These are phyloP conservation scores for Skeletonema menzelii DNA, from an alignment of 108 stramenopile species.

Conservation along the genomic window DNA sequence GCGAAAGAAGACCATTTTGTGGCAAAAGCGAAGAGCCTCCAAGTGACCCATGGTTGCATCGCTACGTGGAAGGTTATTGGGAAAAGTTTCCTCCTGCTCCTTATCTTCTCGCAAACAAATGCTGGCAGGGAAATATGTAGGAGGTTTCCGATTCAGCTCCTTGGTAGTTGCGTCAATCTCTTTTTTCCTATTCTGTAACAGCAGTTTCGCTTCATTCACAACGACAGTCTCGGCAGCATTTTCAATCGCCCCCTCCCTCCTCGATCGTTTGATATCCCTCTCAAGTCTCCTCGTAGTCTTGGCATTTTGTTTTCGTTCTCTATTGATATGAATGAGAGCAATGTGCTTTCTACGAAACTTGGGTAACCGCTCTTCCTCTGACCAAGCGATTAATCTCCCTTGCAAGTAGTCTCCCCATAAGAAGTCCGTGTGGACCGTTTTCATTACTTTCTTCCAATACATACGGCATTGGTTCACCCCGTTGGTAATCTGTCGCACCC, in stretches of 20 bases:
- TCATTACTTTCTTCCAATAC: background rate
- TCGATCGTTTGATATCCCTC: background rate
- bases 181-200: conserved; percentile 5
- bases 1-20: conserved; percentile 20
- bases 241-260: conserved; percentile 19
- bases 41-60: conserved; percentile 29
- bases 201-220: conserved; percentile 12
- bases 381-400: conserved; percentile 24
- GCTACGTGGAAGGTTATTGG: background rate
- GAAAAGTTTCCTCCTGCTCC: background rate
- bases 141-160: conserved; percentile 27
- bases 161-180: conserved; percentile 4
- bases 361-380: conserved; percentile 6
- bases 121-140: conserved; percentile 23
- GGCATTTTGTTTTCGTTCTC: conserved; percentile 24
- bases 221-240: conserved; percentile 6
- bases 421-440: background rate
- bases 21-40: conserved; percentile 35
- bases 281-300: conserved; percentile 13
- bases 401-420: conserved; percentile 28
- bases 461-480: background rate
- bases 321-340: conserved; percentile 10
- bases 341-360: conserved; percentile 35
- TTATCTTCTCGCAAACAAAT: background rate
- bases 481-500: background rate